Percentiles rank a stretch among this genome's conserved stretches.
phyloP scores from a whole-genome alignment of 2,329 filamentous ascomycete species.

The Cercospora zeina region DNA sequence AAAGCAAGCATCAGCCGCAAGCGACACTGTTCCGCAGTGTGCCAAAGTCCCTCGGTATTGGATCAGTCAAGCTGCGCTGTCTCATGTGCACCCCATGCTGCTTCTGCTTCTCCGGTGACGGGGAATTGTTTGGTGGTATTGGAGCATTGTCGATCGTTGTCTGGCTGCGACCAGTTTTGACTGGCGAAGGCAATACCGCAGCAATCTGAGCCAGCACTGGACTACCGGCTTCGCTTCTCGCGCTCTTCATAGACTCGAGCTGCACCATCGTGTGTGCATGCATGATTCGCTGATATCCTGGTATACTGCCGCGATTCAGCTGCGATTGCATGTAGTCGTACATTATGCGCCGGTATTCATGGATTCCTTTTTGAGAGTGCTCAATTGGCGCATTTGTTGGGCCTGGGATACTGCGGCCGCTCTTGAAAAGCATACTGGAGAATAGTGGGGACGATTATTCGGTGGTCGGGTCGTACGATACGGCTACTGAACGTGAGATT shows the following conservation, averaged over 20 bases:
- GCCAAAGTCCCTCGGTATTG: conserved; percentile 25
- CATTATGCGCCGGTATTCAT: conserved; percentile 31
- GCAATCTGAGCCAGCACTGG: conserved; percentile 16
- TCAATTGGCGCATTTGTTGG: not conserved
- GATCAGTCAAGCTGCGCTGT: conserved; percentile 27
- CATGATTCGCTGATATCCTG: conserved; percentile 33
- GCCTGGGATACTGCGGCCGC: not conserved
- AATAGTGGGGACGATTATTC: not conserved
- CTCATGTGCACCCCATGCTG: conserved; percentile 8
- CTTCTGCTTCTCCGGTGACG: conserved; percentile 17
- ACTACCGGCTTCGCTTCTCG: conserved; percentile 22
- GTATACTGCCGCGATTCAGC: conserved; percentile 25
- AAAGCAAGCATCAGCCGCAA: conserved; percentile 12
- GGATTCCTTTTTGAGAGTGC: not conserved
- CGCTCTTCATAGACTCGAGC: conserved; percentile 23
- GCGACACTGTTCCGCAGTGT: conserved; percentile 11
- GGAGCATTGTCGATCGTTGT: conserved; percentile 29
- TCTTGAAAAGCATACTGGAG: not conserved
- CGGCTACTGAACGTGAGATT: not conserved
- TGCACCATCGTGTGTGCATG: conserved; percentile 34
- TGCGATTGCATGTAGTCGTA: conserved; percentile 31
- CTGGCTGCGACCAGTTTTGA: conserved; percentile 15
- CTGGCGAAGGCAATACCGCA: conserved; percentile 19
- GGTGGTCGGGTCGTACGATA: not conserved
- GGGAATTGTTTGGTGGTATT: conserved; percentile 28